These are phyloP conservation scores for Takashimella koratensis DNA, from an alignment of 1,284 basidiomycete species.

Conservation along the genomic window DNA sequence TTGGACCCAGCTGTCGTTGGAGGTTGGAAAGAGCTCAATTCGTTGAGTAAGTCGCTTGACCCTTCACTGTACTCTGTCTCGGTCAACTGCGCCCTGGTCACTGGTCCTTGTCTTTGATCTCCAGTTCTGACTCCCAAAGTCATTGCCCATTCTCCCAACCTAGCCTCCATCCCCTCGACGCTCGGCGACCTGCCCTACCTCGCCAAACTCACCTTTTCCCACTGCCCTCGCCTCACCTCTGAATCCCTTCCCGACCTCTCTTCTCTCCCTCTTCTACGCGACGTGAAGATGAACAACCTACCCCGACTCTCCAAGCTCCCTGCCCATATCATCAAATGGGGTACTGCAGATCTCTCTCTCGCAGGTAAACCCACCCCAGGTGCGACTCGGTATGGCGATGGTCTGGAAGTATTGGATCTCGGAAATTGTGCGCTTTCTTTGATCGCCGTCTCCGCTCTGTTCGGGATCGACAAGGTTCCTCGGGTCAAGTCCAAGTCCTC, in stretches of 20 bases:
- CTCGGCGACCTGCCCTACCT: conserved; percentile 30
- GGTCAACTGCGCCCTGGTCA: background rate
- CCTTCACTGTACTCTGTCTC: background rate
- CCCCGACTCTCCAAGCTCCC: conserved; percentile 36
- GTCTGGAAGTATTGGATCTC: conserved; percentile 42
- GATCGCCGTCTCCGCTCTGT: conserved; percentile 16
- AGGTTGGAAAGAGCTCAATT: conserved; percentile 41
- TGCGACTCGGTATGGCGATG: conserved; percentile 23
- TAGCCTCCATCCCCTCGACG: conserved; percentile 24
- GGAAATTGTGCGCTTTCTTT: conserved; percentile 42
- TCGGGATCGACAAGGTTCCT: conserved; percentile 14
- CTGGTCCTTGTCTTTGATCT: background rate
- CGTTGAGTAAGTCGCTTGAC: conserved; percentile 31
- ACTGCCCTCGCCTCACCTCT: conserved; percentile 36
- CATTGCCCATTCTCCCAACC: conserved; percentile 42
- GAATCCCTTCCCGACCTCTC: conserved; percentile 37
- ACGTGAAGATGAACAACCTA: conserved; percentile 45
- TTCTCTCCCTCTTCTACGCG: conserved; percentile 38
- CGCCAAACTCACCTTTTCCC: conserved; percentile 44
- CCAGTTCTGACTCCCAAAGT: conserved; percentile 22
- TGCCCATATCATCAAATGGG: conserved; percentile 33
- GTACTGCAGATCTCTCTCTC: conserved; percentile 32
- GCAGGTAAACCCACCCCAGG: conserved; percentile 11
- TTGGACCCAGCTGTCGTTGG: conserved; percentile 28
- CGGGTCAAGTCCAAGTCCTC: conserved; percentile 1